phyloP scores from a whole-genome alignment of 176 grass and related monocot genomes.

The Secale cereale region DNA sequence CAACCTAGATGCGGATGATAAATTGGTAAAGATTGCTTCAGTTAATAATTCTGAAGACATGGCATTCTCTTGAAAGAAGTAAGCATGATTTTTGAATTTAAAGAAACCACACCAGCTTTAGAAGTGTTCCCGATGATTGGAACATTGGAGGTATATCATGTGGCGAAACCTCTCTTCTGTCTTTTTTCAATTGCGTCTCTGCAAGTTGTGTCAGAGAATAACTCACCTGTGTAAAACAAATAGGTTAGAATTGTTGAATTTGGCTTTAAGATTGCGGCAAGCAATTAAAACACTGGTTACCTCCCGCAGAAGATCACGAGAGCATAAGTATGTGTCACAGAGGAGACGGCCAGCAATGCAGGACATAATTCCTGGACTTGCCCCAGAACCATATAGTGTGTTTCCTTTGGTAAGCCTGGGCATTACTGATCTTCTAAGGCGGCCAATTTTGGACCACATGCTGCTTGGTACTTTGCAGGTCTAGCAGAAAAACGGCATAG shows the following conservation, averaged over 20 bases:
- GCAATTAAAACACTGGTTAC: slow-evolving; percentile 36
- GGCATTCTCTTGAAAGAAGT: slow-evolving; percentile 1
- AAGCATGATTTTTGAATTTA: background rate
- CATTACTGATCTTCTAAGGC: slow-evolving; percentile 80
- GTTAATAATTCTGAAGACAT: slow-evolving; percentile 17
- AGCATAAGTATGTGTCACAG: slow-evolving; percentile 96
- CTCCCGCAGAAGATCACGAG: slow-evolving; percentile 89
- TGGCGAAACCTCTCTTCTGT: slow-evolving; percentile 74
- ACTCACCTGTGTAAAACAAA: slow-evolving; percentile 62
- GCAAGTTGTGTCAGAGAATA: slow-evolving; percentile 98
- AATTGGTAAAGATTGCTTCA: slow-evolving; percentile 19
- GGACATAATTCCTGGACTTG: slow-evolving; percentile 95
- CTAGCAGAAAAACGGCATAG: slow-evolving; percentile 36
- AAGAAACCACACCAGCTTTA: slow-evolving; percentile 72
- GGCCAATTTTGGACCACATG: slow-evolving; percentile 97
- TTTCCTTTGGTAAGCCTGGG: slow-evolving; percentile 91
- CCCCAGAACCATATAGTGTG: slow-evolving; percentile 87
- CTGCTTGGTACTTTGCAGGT: slow-evolving; percentile 76
- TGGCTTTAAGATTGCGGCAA: background rate
- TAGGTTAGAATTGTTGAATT: slow-evolving; percentile 7
- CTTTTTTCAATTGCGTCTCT: slow-evolving; percentile 83
- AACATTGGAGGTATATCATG: slow-evolving; percentile 93
- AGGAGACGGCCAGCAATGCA: slow-evolving; percentile 94
- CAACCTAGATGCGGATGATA: slow-evolving; percentile 53
- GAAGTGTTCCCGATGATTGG: slow-evolving; percentile 59